A percentile compares a stretch with the other conserved stretches of the same genome.
Conservation (phyloP, 2,329 filamentous ascomycete genomes). For the Cytospora piceae region DNA sequence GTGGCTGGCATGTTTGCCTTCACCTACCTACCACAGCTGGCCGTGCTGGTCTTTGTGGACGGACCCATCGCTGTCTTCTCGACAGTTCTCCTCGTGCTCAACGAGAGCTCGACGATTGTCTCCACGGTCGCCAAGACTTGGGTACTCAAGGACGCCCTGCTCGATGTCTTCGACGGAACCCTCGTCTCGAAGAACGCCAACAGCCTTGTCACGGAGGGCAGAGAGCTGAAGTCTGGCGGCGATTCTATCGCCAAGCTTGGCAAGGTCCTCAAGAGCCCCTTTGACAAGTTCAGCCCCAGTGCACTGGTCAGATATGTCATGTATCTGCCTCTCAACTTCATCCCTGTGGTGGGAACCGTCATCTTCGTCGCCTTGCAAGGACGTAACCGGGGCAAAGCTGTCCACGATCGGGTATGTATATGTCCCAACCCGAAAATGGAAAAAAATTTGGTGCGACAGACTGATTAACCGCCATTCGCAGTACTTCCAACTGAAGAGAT, state of each 20-base stretch:
- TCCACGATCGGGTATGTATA: conserved; percentile 57
- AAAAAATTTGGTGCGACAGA: conserved; percentile 37
- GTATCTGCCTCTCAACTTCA: conserved; percentile 90
- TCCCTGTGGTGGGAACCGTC: conserved; percentile 83
- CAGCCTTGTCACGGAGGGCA: conserved; percentile 71
- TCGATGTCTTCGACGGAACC: conserved; percentile 87
- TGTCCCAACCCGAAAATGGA: conserved; percentile 24
- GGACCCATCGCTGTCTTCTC: conserved; percentile 79
- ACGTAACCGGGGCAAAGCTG: conserved; percentile 50
- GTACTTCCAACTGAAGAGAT: conserved; percentile 92
- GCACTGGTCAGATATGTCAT: conserved; percentile 78
- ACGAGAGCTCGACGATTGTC: conserved; percentile 63
- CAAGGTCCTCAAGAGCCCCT: conserved; percentile 60
- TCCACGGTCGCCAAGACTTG: conserved; percentile 67
- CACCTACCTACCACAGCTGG: conserved; percentile 83
- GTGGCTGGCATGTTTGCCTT: conserved; percentile 84
- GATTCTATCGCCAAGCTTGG: conserved; percentile 62
- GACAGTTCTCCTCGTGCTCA: conserved; percentile 69
- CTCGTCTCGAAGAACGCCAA: conserved; percentile 56
- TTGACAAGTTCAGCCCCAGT: conserved; percentile 59
- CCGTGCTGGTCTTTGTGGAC: conserved; percentile 80
- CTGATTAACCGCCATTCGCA: conserved; percentile 61
- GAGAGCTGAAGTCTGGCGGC: conserved; percentile 68
- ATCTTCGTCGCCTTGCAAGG: conserved; percentile 80
- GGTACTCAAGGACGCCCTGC: conserved; percentile 77